Percentiles rank a stretch among this genome's conserved stretches.
Conservation (phyloP, 441 rosid genomes). For the Erodium trifolium region DNA sequence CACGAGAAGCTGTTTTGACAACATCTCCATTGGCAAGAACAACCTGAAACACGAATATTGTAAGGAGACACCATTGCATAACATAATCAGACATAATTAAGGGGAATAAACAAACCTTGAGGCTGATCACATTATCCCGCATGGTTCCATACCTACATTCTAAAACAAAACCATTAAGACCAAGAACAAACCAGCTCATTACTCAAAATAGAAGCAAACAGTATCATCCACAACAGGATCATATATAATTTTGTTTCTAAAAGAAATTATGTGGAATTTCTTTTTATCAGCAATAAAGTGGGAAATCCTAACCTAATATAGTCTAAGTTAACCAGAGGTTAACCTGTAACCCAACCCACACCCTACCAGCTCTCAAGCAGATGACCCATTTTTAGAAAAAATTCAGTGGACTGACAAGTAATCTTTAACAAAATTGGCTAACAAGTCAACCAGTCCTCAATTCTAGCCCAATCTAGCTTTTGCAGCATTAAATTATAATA, state of each 20-base stretch:
- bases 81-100: constrained; percentile 18
- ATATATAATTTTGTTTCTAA: background rate
- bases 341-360: too few relatives aligned
- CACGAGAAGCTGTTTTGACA: constrained; percentile 95
- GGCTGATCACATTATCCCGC: constrained; percentile 92
- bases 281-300: too few relatives aligned
- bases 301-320: too few relatives aligned
- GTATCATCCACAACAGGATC: background rate
- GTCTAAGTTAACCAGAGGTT: too few relatives aligned
- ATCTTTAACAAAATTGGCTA: background rate
- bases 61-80: constrained; percentile 22
- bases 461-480: background rate
- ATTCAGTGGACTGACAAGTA: background rate
- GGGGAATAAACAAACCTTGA: constrained; percentile 50
- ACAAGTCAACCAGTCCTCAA: background rate
- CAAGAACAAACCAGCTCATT: background rate
- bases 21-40: constrained; percentile 87
- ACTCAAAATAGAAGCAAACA: background rate
- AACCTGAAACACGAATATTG: constrained; percentile 38
- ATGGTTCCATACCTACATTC: constrained; percentile 88
- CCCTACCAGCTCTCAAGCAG: too few relatives aligned
- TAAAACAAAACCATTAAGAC: constrained; percentile 25
- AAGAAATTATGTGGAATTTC: background rate
- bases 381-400: too few relatives aligned
- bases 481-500: background rate